These are phyloP conservation scores for Talaromyces sp. DNA, from an alignment of 2,329 filamentous ascomycete species.

Conservation along the genomic window DNA sequence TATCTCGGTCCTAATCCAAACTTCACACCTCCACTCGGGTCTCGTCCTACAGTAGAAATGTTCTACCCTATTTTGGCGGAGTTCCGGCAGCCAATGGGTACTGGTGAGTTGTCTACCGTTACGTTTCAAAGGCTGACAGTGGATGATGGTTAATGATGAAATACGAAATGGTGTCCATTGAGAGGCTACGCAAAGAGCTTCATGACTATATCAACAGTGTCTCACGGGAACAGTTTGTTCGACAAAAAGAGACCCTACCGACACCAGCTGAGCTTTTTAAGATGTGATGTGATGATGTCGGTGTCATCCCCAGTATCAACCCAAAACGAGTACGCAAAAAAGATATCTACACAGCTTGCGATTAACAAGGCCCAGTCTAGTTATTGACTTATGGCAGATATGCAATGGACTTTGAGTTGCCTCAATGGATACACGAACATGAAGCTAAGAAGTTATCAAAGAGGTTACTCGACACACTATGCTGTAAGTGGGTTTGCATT, in stretches of 20 bases:
- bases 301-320: constrained; percentile 11
- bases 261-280: constrained; percentile 8
- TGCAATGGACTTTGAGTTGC: constrained; percentile 9
- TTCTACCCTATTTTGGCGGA: constrained; percentile 4
- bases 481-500: neutral
- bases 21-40: constrained; percentile 2
- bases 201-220: constrained; percentile 5
- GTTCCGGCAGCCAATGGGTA: constrained; percentile 5
- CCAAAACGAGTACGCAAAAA: constrained; percentile 3
- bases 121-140: too few relatives aligned
- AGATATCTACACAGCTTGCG: neutral
- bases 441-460: constrained; percentile 8
- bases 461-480: constrained; percentile 2
- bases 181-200: constrained; percentile 9
- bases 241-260: neutral
- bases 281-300: constrained; percentile 5
- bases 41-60: constrained; percentile 7
- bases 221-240: constrained; percentile 4
- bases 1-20: constrained; percentile 1
- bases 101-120: neutral
- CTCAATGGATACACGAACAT: constrained; percentile 11
- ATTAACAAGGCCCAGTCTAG: neutral
- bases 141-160: neutral
- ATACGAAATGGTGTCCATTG: neutral
- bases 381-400: neutral